Conservation (phyloP, 139 green algal genomes). For the Chlorella sorokiniana region DNA sequence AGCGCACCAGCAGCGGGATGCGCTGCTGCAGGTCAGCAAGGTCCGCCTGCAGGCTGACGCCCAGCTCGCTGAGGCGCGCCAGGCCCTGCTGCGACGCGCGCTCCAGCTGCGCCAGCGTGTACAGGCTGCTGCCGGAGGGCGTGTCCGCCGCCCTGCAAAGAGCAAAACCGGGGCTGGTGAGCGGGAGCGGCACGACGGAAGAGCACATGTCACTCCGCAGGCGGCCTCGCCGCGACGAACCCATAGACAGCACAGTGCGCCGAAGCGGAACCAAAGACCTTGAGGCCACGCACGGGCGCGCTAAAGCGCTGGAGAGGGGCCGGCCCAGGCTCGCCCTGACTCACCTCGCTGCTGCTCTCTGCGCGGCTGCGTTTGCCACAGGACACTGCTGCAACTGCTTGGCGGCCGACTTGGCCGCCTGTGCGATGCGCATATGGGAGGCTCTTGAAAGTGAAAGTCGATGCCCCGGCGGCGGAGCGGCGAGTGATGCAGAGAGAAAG, state of each 20-base stretch:
- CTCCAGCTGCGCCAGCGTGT: constrained; percentile 45
- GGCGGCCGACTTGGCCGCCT: too few species aligned
- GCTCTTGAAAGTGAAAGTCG: too few species aligned
- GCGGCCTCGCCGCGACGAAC: too few species aligned
- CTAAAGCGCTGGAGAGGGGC: background rate
- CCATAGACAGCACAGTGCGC: too few species aligned
- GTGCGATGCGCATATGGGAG: background rate
- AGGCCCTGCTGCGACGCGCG: background rate
- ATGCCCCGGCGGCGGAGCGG: too few species aligned
- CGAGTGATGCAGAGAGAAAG: too few species aligned
- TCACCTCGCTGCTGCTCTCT: background rate
- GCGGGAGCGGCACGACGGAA: too few species aligned
- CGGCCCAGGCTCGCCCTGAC: background rate
- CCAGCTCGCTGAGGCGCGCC: background rate
- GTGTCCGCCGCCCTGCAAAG: constrained; percentile 8
- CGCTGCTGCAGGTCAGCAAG: constrained; percentile 24
- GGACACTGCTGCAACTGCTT: background rate
- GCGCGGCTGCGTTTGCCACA: background rate
- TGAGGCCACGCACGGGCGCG: too few species aligned
- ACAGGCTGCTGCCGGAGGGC: background rate
- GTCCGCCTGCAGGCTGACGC: constrained; percentile 12
- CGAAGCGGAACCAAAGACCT: too few species aligned
- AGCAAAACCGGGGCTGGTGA: too few species aligned
- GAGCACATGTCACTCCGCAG: too few species aligned
- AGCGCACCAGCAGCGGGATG: constrained; percentile 30